phyloP scores from a whole-genome alignment of 345 rosid genomes.

The Mangifera indica region DNA sequence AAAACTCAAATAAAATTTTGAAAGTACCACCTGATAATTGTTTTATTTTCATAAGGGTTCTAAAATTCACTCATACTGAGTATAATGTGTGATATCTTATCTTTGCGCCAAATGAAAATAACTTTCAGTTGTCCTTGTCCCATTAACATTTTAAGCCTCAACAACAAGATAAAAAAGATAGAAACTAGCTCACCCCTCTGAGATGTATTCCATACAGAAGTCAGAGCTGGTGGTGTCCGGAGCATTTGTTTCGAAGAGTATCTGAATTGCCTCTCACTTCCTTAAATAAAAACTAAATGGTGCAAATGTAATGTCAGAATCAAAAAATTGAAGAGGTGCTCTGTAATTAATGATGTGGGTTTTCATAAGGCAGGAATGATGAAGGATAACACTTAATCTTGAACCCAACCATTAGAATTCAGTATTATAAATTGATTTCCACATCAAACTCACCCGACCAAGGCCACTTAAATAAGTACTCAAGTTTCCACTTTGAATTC shows the following conservation, averaged over 20 bases:
- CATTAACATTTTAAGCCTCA: not conserved
- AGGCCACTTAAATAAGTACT: not conserved
- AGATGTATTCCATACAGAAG: constrained; percentile 37
- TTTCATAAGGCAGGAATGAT: not conserved
- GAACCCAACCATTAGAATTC: not conserved
- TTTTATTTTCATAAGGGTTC: not conserved
- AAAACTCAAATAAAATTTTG: not conserved
- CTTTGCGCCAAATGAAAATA: not conserved
- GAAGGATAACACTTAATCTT: not conserved
- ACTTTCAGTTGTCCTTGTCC: no score
- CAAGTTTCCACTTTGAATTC: not conserved
- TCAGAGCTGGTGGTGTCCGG: constrained; percentile 21
- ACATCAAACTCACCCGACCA: not conserved
- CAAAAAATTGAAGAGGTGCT: not conserved
- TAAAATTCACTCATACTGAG: not conserved
- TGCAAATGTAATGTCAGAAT: not conserved
- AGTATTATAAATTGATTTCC: not conserved
- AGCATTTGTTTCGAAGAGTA: constrained; percentile 32
- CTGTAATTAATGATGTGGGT: not conserved
- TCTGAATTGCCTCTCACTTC: not conserved
- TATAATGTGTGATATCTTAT: not conserved
- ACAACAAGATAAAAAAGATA: not conserved
- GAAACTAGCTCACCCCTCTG: constrained; percentile 31
- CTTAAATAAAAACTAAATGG: constrained; percentile 2
- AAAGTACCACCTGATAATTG: not conserved